phyloP scores from a whole-genome alignment of 768 basidiomycete genomes.

The Phylloporus sp. region DNA sequence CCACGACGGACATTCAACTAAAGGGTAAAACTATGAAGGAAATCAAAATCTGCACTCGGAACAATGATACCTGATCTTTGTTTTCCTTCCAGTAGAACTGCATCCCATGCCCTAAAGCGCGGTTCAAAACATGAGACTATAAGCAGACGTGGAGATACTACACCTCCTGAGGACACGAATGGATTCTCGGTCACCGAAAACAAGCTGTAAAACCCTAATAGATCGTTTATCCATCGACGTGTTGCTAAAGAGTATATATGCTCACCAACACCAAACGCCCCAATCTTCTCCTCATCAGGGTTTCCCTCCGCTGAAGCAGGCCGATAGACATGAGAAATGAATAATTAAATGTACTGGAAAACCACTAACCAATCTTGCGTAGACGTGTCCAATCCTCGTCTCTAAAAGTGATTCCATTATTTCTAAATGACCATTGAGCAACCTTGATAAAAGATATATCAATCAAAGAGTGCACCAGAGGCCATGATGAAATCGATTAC shows the following conservation, averaged over 20 bases:
- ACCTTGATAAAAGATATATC: conserved; percentile 41
- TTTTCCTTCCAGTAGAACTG: conserved; percentile 95
- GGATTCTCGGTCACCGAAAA: conserved; percentile 84
- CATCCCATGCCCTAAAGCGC: conserved; percentile 75
- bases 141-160: neutral
- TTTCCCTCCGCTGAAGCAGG: conserved; percentile 19
- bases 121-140: neutral
- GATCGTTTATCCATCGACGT: neutral
- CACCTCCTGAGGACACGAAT: conserved; percentile 77
- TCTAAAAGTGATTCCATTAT: conserved; percentile 81
- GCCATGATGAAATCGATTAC: conserved; percentile 10
- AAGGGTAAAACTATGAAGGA: conserved; percentile 4
- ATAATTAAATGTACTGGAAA: neutral
- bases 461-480: neutral
- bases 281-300: conserved; percentile 24
- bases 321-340: neutral
- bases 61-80: conserved; percentile 65
- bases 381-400: conserved; percentile 24
- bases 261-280: conserved; percentile 25
- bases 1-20: conserved; percentile 85
- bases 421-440: conserved; percentile 79
- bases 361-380: conserved; percentile 14
- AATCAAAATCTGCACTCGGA: neutral
- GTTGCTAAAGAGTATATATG: neutral
- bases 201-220: conserved; percentile 67